A percentile compares a stretch with the other conserved stretches of the same genome.
These are phyloP conservation scores for Exophiala xenobiotica DNA, from an alignment of 2,329 filamentous ascomycete genomes.

Conservation along the genomic window DNA sequence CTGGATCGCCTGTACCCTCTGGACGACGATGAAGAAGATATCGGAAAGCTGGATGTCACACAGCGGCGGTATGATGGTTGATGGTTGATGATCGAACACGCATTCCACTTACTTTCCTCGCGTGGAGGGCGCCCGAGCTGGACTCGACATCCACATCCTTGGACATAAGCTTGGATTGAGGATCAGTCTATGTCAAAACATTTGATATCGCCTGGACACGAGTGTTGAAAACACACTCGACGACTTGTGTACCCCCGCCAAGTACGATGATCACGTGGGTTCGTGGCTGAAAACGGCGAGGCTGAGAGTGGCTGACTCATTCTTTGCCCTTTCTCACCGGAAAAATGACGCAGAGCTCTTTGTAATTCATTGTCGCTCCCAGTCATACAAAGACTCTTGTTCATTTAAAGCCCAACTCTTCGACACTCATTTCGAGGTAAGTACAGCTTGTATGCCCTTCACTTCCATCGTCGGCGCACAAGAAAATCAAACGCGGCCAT, in stretches of 20 bases:
- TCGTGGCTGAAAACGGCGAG: conserved; percentile 4
- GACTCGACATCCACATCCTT: too few species aligned
- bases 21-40: conserved; percentile 27
- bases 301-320: too few species aligned
- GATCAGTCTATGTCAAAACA: too few species aligned
- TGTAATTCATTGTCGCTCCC: conserved; percentile 13
- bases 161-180: too few species aligned
- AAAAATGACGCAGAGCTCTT: conserved; percentile 24
- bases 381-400: conserved; percentile 19
- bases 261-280: conserved; percentile 2
- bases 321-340: too few species aligned
- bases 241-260: too few species aligned
- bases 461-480: not conserved
- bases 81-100: too few species aligned
- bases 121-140: too few species aligned
- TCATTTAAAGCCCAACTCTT: conserved; percentile 18
- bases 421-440: conserved; percentile 17
- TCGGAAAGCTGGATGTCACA: conserved; percentile 10
- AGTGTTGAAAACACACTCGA: too few species aligned
- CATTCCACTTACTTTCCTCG: too few species aligned
- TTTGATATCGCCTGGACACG: too few species aligned
- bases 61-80: conserved; percentile 20
- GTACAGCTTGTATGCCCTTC: conserved; percentile 5
- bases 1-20: conserved; percentile 29
- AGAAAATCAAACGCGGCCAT: conserved; percentile 11